A percentile compares a stretch with the other conserved stretches of the same genome.
Evolutionary conservation across 2,329 filamentous ascomycete genomes (phyloP).

Genomic region (Colletotrichum sp.): DNA sequence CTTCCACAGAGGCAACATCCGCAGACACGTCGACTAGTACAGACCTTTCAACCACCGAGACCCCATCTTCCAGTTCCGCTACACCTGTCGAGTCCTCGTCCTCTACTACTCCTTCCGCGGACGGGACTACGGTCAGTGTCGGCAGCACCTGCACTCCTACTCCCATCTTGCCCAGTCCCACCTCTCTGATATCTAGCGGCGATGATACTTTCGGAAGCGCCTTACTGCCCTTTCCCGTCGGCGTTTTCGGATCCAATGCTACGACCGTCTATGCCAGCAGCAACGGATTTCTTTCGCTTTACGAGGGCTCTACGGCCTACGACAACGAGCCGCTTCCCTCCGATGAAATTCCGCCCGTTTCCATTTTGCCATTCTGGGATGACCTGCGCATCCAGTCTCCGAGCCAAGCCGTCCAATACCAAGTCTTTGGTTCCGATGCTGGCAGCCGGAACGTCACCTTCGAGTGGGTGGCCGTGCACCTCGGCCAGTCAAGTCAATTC

Average conservation of each 20-base stretch:
- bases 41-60: neutral
- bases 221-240: neutral
- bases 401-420: neutral
- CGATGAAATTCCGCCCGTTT: neutral
- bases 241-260: neutral
- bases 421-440: neutral
- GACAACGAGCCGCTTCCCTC: neutral
- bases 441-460: neutral
- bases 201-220: neutral
- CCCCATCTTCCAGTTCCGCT: neutral
- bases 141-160: neutral
- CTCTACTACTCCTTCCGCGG: neutral
- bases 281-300: neutral
- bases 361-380: neutral
- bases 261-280: neutral
- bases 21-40: neutral
- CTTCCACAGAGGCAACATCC: neutral
- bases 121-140: neutral
- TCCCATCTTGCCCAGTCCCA: neutral
- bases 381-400: neutral
- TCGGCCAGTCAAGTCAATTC: neutral
- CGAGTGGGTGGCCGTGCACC: neutral
- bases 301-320: neutral
- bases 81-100: neutral
- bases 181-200: rapidly evolving